These are phyloP conservation scores for Picea abies DNA, from an alignment of 83 land plant genomes.

Conservation along the genomic window DNA sequence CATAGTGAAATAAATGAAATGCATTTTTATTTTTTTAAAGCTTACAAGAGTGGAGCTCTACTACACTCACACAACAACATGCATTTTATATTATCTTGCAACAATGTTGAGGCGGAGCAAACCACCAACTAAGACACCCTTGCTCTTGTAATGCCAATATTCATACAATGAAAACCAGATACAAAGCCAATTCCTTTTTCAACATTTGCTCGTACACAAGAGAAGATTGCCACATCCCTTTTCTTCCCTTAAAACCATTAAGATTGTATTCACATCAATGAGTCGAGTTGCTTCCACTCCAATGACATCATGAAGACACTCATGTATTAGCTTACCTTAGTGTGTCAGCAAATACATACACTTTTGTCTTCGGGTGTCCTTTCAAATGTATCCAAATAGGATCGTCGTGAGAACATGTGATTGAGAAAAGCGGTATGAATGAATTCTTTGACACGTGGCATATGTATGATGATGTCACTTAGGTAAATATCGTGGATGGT, in stretches of 20 bases:
- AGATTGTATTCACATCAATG: constrained; percentile 85
- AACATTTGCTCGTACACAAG: constrained; percentile 87
- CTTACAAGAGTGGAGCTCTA: too few species aligned
- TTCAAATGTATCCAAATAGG: too few species aligned
- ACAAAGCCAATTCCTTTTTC: constrained; percentile 89
- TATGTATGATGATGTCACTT: too few species aligned
- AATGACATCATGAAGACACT: constrained; percentile 52
- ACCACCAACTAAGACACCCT: constrained; percentile 88
- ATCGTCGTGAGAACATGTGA: too few species aligned
- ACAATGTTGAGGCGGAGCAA: constrained; percentile 86
- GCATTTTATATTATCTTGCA: constrained; percentile 39
- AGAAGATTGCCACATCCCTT: constrained; percentile 90
- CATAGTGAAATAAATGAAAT: too few species aligned
- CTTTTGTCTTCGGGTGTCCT: too few species aligned
- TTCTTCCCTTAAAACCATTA: constrained; percentile 80
- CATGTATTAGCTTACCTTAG: constrained; percentile 71
- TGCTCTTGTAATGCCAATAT: constrained; percentile 98
- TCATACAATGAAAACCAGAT: constrained; percentile 94
- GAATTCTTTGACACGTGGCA: too few species aligned
- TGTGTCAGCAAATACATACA: too few species aligned
- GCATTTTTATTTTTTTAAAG: too few species aligned
- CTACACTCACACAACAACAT: too few species aligned
- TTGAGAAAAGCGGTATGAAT: too few species aligned
- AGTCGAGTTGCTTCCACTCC: constrained; percentile 60
- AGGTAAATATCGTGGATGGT: too few species aligned